A percentile compares a stretch with the other conserved stretches of the same genome.
These are phyloP conservation scores for Colletotrichum sublineola DNA, from an alignment of 2,329 filamentous ascomycete species.

Conservation along the genomic window DNA sequence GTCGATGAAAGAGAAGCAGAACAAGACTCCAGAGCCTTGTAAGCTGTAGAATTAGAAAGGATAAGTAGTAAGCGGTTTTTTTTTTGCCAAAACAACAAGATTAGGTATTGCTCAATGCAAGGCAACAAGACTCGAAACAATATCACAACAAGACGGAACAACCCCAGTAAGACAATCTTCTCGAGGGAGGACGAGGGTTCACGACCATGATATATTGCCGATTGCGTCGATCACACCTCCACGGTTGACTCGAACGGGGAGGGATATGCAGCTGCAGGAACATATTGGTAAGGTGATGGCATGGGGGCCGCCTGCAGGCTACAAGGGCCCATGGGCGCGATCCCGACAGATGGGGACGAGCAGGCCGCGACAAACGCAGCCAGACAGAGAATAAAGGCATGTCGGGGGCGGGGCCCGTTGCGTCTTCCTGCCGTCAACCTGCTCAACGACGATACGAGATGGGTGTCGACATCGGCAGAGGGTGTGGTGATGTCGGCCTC, in stretches of 20 bases:
- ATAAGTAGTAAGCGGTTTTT: background rate
- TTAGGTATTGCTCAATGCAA: constrained; percentile 24
- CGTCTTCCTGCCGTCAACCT: constrained; percentile 31
- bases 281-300: constrained; percentile 30
- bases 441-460: constrained; percentile 8
- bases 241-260: constrained; percentile 4
- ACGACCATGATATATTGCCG: constrained; percentile 29
- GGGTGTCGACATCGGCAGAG: constrained; percentile 20
- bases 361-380: constrained; percentile 19
- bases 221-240: constrained; percentile 15
- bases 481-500: constrained; percentile 34
- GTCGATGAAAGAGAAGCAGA: constrained; percentile 22
- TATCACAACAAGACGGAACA: constrained; percentile 6
- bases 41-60: constrained; percentile 18
- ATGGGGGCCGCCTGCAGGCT: constrained; percentile 27
- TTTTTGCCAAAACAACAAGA: constrained; percentile 13
- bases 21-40: constrained; percentile 35
- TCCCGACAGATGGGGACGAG: constrained; percentile 23
- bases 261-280: constrained; percentile 33
- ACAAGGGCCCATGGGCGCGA: constrained; percentile 21
- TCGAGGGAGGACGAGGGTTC: background rate
- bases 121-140: constrained; percentile 16
- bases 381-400: constrained; percentile 8
- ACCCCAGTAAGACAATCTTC: background rate
- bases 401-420: constrained; percentile 15